Evolutionary conservation across 306 rosid species (phyloP).

Genomic region (Crotalaria pallida): DNA sequence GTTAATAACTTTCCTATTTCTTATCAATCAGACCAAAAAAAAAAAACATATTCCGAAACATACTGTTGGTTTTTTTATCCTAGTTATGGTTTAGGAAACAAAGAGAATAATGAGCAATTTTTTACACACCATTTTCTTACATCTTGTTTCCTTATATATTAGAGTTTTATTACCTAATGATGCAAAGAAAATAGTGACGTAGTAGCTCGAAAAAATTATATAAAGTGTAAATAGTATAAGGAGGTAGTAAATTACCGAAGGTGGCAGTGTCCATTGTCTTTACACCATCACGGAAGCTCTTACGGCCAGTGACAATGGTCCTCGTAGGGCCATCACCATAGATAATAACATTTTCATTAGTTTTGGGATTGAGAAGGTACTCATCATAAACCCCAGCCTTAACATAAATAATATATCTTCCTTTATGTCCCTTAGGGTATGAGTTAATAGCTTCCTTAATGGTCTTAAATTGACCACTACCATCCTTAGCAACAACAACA

Average conservation of each 20-base stretch:
- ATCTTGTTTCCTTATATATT: too few relatives aligned
- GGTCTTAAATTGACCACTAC: constrained; percentile 48
- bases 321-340: constrained; percentile 65
- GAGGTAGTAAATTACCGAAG: constrained; percentile 30
- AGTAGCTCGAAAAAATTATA: too few relatives aligned
- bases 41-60: too few relatives aligned
- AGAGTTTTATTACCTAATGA: too few relatives aligned
- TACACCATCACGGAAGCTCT: constrained; percentile 15
- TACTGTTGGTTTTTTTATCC: too few relatives aligned
- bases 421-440: constrained; percentile 29
- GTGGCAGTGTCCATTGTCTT: constrained; percentile 49
- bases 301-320: constrained; percentile 55
- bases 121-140: too few relatives aligned
- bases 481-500: constrained; percentile 70
- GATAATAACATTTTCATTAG: constrained; percentile 29
- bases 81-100: too few relatives aligned
- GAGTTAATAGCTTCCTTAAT: constrained; percentile 41
- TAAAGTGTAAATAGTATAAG: background rate
- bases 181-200: too few relatives aligned
- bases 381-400: constrained; percentile 50
- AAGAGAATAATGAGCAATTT: too few relatives aligned
- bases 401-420: constrained; percentile 49
- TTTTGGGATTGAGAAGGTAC: constrained; percentile 29
- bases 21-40: too few relatives aligned
- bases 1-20: too few relatives aligned